Percentiles rank a stretch among this genome's conserved stretches.
Conservation (phyloP, 176 grass and related monocot species). For the Raddia distichophylla region DNA sequence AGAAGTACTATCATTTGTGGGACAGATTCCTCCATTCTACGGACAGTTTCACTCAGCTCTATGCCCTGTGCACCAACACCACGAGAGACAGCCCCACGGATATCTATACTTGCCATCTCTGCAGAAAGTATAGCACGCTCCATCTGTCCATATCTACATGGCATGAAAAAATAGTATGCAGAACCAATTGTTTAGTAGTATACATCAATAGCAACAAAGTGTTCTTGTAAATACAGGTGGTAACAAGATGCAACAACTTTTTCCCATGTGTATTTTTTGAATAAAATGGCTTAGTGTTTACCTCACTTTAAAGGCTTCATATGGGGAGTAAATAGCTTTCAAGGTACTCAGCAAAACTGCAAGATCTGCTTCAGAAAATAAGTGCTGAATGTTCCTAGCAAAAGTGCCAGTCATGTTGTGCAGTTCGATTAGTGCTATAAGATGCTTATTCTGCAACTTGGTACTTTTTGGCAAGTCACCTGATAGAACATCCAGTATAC, state of each 20-base stretch:
- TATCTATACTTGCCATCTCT: conserved; percentile 83
- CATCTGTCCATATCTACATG: conserved; percentile 90
- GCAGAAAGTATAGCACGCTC: conserved; percentile 88
- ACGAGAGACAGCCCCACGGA: conserved; percentile 83
- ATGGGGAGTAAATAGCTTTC: conserved; percentile 97
- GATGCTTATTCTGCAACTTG: conserved; percentile 88
- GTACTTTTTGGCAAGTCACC: conserved; percentile 92
- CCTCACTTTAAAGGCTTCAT: conserved; percentile 94
- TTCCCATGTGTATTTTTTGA: background rate
- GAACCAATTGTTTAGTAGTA: background rate
- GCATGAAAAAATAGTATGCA: conserved; percentile 17
- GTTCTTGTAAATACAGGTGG: conserved; percentile 7
- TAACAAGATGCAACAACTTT: background rate
- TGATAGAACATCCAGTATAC: conserved; percentile 92
- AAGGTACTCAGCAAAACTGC: conserved; percentile 72
- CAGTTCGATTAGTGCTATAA: conserved; percentile 87
- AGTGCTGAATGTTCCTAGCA: conserved; percentile 90
- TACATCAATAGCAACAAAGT: conserved; percentile 9
- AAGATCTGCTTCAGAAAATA: conserved; percentile 93
- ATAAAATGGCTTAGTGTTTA: conserved; percentile 37
- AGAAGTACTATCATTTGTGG: conserved; percentile 88
- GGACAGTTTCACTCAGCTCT: conserved; percentile 96
- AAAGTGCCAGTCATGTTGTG: conserved; percentile 95
- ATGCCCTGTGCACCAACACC: conserved; percentile 95
- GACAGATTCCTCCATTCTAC: conserved; percentile 99